Conservation (phyloP, 1,139 yeast genomes). For the Debaryomyces sp. region DNA sequence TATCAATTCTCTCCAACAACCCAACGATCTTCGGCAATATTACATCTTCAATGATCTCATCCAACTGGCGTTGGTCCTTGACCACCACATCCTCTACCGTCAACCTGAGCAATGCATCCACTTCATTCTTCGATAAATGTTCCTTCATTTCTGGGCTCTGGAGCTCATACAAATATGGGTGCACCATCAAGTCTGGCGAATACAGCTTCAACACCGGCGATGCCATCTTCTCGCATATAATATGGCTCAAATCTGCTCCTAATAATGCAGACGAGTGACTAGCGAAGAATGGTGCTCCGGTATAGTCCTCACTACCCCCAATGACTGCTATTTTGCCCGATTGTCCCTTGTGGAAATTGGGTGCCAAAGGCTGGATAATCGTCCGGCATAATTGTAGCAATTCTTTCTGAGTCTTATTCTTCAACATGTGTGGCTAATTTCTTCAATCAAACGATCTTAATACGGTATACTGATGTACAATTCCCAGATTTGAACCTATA, state of each 20-base stretch:
- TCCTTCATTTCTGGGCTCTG: constrained; percentile 22
- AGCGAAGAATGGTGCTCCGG: constrained; percentile 95
- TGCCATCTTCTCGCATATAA: constrained; percentile 79
- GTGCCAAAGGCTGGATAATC: constrained; percentile 75
- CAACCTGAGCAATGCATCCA: constrained; percentile 17
- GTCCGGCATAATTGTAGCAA: constrained; percentile 50
- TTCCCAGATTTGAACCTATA: background rate
- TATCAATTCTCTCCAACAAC: constrained; percentile 70
- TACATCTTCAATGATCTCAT: constrained; percentile 36
- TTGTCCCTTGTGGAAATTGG: constrained; percentile 86
- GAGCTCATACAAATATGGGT: constrained; percentile 69
- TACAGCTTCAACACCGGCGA: constrained; percentile 82
- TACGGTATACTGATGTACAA: background rate
- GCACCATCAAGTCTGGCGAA: constrained; percentile 95
- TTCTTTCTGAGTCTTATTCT: constrained; percentile 45
- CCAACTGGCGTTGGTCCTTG: constrained; percentile 22
- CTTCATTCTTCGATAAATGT: constrained; percentile 16
- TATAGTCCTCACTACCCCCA: constrained; percentile 94
- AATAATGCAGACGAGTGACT: constrained; percentile 81
- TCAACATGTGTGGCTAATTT: constrained; percentile 20
- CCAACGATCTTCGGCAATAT: constrained; percentile 58
- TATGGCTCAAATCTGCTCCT: constrained; percentile 89
- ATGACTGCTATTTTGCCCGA: constrained; percentile 85
- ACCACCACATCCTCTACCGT: constrained; percentile 24
- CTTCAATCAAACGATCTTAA: background rate